phyloP scores from a whole-genome alignment of 2,329 filamentous ascomycete species.

The Pestalotiopsis sp. region DNA sequence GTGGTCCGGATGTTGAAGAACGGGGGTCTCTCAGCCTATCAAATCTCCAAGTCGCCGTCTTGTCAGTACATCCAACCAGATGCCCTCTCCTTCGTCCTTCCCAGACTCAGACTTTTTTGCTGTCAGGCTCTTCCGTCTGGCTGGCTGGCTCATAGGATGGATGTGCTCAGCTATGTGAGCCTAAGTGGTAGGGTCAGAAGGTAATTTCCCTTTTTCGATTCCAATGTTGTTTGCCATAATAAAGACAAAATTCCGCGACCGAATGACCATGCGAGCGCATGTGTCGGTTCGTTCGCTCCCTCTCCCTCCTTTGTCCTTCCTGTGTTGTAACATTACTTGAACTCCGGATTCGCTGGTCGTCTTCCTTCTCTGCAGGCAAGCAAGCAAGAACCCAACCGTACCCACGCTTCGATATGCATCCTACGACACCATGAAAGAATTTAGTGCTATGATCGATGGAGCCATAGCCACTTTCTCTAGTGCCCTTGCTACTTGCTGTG shows the following conservation, averaged over 20 bases:
- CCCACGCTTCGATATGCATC: conserved; percentile 27
- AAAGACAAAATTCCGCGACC: conserved; percentile 25
- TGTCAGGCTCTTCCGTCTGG: conserved; percentile 29
- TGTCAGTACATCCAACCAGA: not conserved
- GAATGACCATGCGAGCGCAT: conserved; percentile 21
- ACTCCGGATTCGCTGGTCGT: conserved; percentile 29
- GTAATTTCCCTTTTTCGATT: conserved; percentile 21
- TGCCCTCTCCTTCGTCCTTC: not conserved
- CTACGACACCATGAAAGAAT: conserved; percentile 39
- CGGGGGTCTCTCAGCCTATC: conserved; percentile 42
- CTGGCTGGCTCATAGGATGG: conserved; percentile 28
- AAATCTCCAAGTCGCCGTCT: conserved; percentile 33
- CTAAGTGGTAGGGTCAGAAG: conserved; percentile 28
- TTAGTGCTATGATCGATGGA: conserved; percentile 42
- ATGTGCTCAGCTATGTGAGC: conserved; percentile 31
- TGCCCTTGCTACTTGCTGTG: conserved; percentile 46
- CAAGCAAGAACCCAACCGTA: not conserved
- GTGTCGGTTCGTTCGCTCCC: not conserved
- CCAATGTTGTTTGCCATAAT: conserved; percentile 19
- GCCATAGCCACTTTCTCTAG: conserved; percentile 47
- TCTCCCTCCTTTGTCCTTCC: conserved; percentile 20
- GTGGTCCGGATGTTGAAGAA: conserved; percentile 35
- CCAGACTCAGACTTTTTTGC: not conserved
- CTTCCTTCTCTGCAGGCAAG: conserved; percentile 16
- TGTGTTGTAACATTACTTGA: conserved; percentile 6